Evolutionary conservation across 2,329 filamentous ascomycete genomes (phyloP), one percentile per base, ranked within the genome.

Genomic region (Zymoseptoria tritici): DNA sequence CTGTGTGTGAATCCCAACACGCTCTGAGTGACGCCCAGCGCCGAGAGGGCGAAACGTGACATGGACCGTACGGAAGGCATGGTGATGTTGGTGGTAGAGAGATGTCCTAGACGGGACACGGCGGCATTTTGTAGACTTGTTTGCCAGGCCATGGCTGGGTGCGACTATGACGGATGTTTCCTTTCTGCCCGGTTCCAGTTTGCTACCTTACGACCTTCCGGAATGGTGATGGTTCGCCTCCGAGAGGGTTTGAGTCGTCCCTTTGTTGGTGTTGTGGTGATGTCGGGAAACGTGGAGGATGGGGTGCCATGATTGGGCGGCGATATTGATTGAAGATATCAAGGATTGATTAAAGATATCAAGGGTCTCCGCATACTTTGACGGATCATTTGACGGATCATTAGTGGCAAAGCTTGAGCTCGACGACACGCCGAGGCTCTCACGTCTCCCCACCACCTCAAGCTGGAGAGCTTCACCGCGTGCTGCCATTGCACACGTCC

Each of bases 21-120:
- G 9, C 64, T 56, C 55, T 72, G 70, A 16, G 66, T 67, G 51
- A 61, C 60, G 49, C 66, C 66, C 24, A 70, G 57, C 1, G 67
- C 68, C n/a, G 69, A 66, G 20, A 71, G 58, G 19, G 68, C 69
- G 46, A 70, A 61, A 36, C 58, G 63, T 13, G 67, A 67, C 49
- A 54, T 49, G 16, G 66, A 66, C 26, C 65, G 68, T 16, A 68
- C 54, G 11, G 70, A 71, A 63, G 68, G 69, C 68, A 72, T 70
- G 57, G 57, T 52, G 55, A 65, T 60, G 54, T 59, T 60, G 55
- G 56, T 49, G 36, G 22, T 22, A 55, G 49, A 29, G 54, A 20
- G 36, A 42, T 42, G 36, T 16, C 16, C 36, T 42, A 13, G 52
- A 29, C 26, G 58, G 53, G 49, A 60, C 57, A 24, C 42, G 57